A percentile compares a stretch with the other conserved stretches of the same genome.
These are phyloP conservation scores for Calophaca sinica DNA, from an alignment of 306 rosid genomes.

Conservation along the genomic window DNA sequence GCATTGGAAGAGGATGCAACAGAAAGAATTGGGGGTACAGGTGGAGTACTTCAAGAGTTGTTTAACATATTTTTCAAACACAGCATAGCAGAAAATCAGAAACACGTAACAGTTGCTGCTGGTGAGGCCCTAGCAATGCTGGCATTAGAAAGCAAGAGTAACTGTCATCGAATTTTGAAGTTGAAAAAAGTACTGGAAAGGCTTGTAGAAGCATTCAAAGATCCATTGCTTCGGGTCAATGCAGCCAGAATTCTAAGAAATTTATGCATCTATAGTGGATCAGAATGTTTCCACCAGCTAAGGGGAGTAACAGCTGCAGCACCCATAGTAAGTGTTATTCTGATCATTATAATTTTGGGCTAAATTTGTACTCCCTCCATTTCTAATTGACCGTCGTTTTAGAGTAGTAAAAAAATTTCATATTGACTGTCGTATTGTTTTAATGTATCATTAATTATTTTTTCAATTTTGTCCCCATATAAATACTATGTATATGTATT, in stretches of 20 bases:
- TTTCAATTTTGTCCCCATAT: too few relatives aligned
- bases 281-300: slow-evolving; percentile 63
- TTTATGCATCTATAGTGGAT: slow-evolving; percentile 70
- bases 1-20: slow-evolving; percentile 84
- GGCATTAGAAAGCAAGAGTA: slow-evolving; percentile 77
- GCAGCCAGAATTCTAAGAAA: slow-evolving; percentile 86
- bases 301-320: slow-evolving; percentile 64
- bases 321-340: slow-evolving; percentile 64
- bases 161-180: slow-evolving; percentile 69
- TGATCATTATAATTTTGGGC: too few relatives aligned
- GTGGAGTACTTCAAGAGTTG: slow-evolving; percentile 77
- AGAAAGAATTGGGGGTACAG: slow-evolving; percentile 84
- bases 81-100: slow-evolving; percentile 45
- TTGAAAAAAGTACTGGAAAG: slow-evolving; percentile 55
- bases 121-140: slow-evolving; percentile 92
- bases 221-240: slow-evolving; percentile 63
- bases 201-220: slow-evolving; percentile 62
- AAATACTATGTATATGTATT: too few relatives aligned
- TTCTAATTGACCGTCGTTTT: too few relatives aligned
- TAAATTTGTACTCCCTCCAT: too few relatives aligned
- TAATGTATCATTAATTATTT: too few relatives aligned
- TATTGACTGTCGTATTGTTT: too few relatives aligned
- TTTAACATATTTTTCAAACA: slow-evolving; percentile 69
- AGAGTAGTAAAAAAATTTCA: too few relatives aligned
- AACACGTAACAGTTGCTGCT: slow-evolving; percentile 60